A percentile compares a stretch with the other conserved stretches of the same genome.
phyloP scores from a whole-genome alignment of 164 flowering plant genomes.

The Aristolochia contorta region DNA sequence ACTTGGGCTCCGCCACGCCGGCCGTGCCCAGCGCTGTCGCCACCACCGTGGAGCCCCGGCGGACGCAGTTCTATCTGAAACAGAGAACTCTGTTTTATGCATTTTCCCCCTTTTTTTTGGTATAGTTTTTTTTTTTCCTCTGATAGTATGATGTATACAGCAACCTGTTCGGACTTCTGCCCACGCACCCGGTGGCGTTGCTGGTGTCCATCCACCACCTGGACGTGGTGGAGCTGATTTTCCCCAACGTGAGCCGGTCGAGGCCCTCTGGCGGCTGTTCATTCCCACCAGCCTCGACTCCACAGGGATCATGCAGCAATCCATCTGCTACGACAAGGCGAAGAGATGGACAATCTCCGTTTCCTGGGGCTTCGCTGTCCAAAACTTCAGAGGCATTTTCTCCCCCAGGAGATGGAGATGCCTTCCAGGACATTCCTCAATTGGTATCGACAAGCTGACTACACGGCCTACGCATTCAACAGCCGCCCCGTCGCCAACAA shows the following conservation, averaged over 20 bases:
- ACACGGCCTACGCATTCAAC: slow-evolving; percentile 79
- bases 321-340: slow-evolving; percentile 51
- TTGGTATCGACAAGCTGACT: slow-evolving; percentile 72
- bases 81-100: too few species aligned
- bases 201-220: slow-evolving; percentile 68
- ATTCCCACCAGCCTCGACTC: slow-evolving; percentile 49
- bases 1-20: slow-evolving; percentile 66
- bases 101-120: background rate
- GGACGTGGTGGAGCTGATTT: slow-evolving; percentile 66
- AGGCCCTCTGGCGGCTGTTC: slow-evolving; percentile 35
- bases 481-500: slow-evolving; percentile 66
- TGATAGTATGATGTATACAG: slow-evolving; percentile 62
- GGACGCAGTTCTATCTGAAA: slow-evolving; percentile 33
- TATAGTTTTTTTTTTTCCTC: background rate
- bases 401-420: slow-evolving; percentile 83
- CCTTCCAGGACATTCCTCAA: slow-evolving; percentile 74
- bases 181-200: slow-evolving; percentile 82
- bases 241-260: slow-evolving; percentile 34
- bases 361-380: slow-evolving; percentile 83
- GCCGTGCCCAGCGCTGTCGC: slow-evolving; percentile 24
- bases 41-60: slow-evolving; percentile 23
- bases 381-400: slow-evolving; percentile 52
- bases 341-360: slow-evolving; percentile 66
- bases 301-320: slow-evolving; percentile 62
- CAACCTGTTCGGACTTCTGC: slow-evolving; percentile 48